Evolutionary conservation across 306 rosid species (phyloP), one percentile per base, ranked within the genome.

Genomic region (Lablab purpureus): DNA sequence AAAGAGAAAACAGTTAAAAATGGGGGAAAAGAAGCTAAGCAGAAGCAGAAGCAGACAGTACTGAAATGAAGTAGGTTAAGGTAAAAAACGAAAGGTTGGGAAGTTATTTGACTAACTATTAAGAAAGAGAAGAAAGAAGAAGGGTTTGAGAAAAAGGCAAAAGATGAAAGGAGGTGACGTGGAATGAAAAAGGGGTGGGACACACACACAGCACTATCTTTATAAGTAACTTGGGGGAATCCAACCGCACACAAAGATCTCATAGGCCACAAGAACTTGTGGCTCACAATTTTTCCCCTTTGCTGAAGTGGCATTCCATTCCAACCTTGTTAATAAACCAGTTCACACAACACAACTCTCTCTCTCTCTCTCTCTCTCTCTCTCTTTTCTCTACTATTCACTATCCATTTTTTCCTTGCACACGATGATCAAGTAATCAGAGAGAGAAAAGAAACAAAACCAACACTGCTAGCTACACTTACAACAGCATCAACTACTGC

Each of bases 251-350:
- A 73, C 89, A 70, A 84, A 89, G 90, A 90, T 91, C 91, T 87
- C 83, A 73, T 73, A 82, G 79, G 85, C 93, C 96, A 91, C 96
- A 90, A 72, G 87, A 88, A 90, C 82, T 91, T 89, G 98, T 94
- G 98, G 98, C 87, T 91, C 92, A 77, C 84, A 91, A 87, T 18
- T 1, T 83, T 81, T 71, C 59, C 47, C 58, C 81, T 51, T 76
- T 75, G 89, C 79, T 87, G 91, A 90, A 34, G 84, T 91, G 97
- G 92, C 90, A 77, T 52, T 82, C 79, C 67, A 59, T 59, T 62
- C 23, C 66, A 73, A 64, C 71, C 41, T 76, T 37, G 10, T 86
- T 81, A 73, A 85, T 50, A 60, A 74, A 75, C 85, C 85, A 5
- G 2, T 69, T 71, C 75, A 43, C 79, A 41, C 15, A 46, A 6